Evolutionary conservation across 2,329 filamentous ascomycete genomes (phyloP), one percentile per base, ranked within the genome.

Genomic region (Periglandula ipomoeae): DNA sequence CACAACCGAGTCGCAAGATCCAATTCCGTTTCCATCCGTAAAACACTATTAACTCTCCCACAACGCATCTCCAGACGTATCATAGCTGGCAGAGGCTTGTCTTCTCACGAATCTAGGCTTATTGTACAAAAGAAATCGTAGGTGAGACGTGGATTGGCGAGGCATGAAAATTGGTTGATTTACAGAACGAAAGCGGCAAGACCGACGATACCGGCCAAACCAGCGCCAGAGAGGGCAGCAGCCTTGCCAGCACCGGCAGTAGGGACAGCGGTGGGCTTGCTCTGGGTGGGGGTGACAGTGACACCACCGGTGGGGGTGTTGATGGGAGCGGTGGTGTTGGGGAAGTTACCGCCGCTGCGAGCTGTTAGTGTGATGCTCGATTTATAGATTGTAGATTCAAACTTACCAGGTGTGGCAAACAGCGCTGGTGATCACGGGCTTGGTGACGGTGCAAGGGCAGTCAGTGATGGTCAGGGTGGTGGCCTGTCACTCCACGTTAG

Each of bases 381-480:
- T n/a, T n/a, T n/a, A n/a, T n/a, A n/a, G n/a, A n/a, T n/a, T n/a
- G n/a, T n/a, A n/a, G n/a, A n/a, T n/a, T n/a, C n/a, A n/a, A n/a
- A n/a, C 70, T 61, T 70, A 77, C 74, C 75, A 79, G 68, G 68
- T 70, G 64, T 69, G 59, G 76, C 76, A 80, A 65, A 69, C 58
- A 41, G 79, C 75, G 63, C 71, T 70, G 65, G 70, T 73, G 62
- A 69, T 67, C 58, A 81, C 70, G 48, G 79, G 76, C 71, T 74
- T 76, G 70, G 72, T 75, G 68, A 81, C 62, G 62, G 79, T 87
- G 81, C 81, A 85, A 59, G 82, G 78, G 76, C 83, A 85, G 75
- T 84, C 73, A 59, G 79, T 79, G 74, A 86, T 78, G 71, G 82
- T 86, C 67, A 85, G 68, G 65, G 80, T 83, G 65, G 81, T 83